These are phyloP conservation scores for Aureobasidium musti DNA, from an alignment of 2,329 filamentous ascomycete genomes.

Conservation along the genomic window DNA sequence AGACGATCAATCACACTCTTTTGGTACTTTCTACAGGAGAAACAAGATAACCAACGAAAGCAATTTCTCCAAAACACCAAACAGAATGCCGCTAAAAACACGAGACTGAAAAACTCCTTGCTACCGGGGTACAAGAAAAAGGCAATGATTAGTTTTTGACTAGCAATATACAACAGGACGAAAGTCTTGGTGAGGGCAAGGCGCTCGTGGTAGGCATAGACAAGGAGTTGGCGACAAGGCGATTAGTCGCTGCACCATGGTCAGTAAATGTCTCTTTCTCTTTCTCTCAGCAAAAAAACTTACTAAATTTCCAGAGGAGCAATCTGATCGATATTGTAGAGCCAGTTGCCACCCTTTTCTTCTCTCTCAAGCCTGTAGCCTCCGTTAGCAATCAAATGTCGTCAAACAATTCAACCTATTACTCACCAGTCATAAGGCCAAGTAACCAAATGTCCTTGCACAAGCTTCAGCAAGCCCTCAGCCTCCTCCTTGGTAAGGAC, in stretches of 20 bases:
- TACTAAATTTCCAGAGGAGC: conserved; percentile 97
- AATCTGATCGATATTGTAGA: conserved; percentile 94
- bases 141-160: background rate
- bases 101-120: background rate
- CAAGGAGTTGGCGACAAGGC: background rate
- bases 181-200: background rate
- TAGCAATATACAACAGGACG: background rate
- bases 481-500: conserved; percentile 73
- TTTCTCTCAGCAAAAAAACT: conserved; percentile 43
- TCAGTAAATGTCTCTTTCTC: background rate
- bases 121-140: background rate
- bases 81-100: background rate
- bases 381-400: conserved; percentile 30
- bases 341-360: conserved; percentile 91
- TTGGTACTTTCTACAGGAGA: too few relatives aligned
- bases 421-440: conserved; percentile 90
- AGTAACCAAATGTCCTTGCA: conserved; percentile 84
- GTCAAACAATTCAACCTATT: background rate
- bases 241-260: background rate
- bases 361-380: conserved; percentile 74
- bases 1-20: too few relatives aligned
- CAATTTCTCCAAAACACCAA: background rate
- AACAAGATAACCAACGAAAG: too few relatives aligned
- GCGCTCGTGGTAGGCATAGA: background rate
- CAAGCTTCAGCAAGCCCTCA: conserved; percentile 75